Conservation (phyloP, 495 filamentous ascomycete species). For the Hypoxylon cercidicola region DNA sequence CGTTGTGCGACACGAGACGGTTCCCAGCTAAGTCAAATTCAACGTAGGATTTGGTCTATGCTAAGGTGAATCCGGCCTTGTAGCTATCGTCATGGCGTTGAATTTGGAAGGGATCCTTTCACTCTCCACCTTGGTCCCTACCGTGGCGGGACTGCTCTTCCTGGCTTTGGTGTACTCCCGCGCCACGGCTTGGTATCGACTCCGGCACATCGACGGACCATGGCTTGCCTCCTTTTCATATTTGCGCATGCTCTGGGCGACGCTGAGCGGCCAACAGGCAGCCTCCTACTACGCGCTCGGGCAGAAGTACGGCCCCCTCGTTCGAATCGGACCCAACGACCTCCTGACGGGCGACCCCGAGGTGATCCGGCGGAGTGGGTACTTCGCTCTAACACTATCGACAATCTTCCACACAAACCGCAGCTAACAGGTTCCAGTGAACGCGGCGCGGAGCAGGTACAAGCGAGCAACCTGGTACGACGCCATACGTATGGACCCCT, state of each 20-base stretch:
- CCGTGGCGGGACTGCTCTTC: conserved; percentile 1
- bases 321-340: conserved; percentile 51
- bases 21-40: not conserved
- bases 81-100: conserved; percentile 9
- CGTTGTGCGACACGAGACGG: not conserved
- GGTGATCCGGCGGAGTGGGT: conserved; percentile 42
- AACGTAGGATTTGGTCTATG: not conserved
- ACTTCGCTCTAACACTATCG: too few species aligned
- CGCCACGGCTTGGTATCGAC: conserved; percentile 31
- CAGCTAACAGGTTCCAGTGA: conserved; percentile 25
- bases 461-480: conserved; percentile 49
- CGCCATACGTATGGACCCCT: conserved; percentile 47
- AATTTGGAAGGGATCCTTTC: conserved; percentile 10
- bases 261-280: conserved; percentile 33
- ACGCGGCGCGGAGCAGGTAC: conserved; percentile 49
- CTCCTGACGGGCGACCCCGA: conserved; percentile 55
- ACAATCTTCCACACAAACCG: too few species aligned
- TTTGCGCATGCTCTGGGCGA: conserved; percentile 35
- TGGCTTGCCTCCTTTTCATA: conserved; percentile 35
- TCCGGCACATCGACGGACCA: conserved; percentile 43
- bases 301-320: conserved; percentile 47
- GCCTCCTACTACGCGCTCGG: conserved; percentile 22
- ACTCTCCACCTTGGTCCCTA: conserved; percentile 1
- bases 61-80: not conserved
- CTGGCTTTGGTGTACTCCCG: conserved; percentile 19